Conservation (phyloP, 768 basidiomycete genomes). For the Rhodotorula toruloides region DNA sequence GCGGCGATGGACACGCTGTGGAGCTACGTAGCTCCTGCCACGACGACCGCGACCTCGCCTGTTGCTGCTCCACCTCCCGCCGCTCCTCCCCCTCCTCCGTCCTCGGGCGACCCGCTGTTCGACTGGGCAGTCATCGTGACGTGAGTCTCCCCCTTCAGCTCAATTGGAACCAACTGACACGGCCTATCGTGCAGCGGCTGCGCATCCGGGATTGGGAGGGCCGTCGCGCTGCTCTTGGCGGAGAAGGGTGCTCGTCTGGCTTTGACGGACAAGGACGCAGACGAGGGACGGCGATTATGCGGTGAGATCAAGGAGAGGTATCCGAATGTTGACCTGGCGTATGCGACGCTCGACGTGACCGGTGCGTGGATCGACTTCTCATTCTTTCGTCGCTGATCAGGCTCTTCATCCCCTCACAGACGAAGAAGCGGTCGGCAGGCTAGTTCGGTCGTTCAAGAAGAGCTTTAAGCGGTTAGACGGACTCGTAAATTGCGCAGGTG, state of each 20-base stretch:
- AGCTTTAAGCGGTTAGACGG: constrained; percentile 34
- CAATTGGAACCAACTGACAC: too few species aligned
- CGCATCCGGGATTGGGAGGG: constrained; percentile 26
- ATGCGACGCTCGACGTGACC: constrained; percentile 1
- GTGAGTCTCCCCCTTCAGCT: too few species aligned
- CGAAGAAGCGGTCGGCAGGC: constrained; percentile 25
- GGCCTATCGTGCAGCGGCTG: constrained; percentile 11
- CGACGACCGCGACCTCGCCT: too few species aligned
- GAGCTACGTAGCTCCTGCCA: too few species aligned
- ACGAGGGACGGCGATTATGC: constrained; percentile 14
- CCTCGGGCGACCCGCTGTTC: too few species aligned
- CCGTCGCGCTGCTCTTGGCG: constrained; percentile 21
- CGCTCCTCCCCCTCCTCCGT: too few species aligned
- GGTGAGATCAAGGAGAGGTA: constrained; percentile 5
- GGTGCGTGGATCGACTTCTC: not conserved
- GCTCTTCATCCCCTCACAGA: constrained; percentile 5
- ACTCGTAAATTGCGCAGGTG: constrained; percentile 35
- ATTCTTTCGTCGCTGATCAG: not conserved
- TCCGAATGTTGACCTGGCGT: constrained; percentile 8
- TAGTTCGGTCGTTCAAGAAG: constrained; percentile 30
- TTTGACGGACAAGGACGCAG: constrained; percentile 10
- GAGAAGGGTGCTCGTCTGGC: constrained; percentile 14
- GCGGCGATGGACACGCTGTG: too few species aligned
- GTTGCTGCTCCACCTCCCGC: too few species aligned
- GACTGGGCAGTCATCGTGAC: too few species aligned